A percentile compares a stretch with the other conserved stretches of the same genome.
These are phyloP conservation scores for Cercospora sesami DNA, from an alignment of 2,329 filamentous ascomycete species.

Conservation along the genomic window DNA sequence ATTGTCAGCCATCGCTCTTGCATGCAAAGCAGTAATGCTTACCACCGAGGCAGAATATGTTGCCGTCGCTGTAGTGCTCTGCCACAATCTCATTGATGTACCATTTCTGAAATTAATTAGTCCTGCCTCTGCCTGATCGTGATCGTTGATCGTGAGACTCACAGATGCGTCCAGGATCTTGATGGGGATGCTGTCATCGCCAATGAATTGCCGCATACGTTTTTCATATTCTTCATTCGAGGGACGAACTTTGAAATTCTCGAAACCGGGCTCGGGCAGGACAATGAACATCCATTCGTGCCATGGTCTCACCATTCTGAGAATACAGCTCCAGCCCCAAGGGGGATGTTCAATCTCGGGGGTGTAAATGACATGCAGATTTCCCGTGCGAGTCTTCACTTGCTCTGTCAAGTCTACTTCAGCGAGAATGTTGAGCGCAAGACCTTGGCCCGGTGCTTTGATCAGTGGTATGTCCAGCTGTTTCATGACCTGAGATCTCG, in stretches of 20 bases:
- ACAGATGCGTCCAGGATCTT: constrained; percentile 54
- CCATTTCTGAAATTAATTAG: constrained; percentile 48
- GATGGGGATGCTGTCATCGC: constrained; percentile 53
- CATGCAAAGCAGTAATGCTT: constrained; percentile 50
- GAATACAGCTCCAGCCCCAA: constrained; percentile 54
- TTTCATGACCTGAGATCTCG: constrained; percentile 48
- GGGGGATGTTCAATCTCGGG: constrained; percentile 52
- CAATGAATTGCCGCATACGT: constrained; percentile 54
- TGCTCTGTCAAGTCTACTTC: constrained; percentile 54
- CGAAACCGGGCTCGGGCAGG: constrained; percentile 46
- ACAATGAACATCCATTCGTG: constrained; percentile 57
- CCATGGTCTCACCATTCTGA: constrained; percentile 65
- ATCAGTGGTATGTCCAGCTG: constrained; percentile 52
- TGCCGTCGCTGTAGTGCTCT: constrained; percentile 54
- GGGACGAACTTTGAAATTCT: constrained; percentile 43
- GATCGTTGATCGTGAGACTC: neutral
- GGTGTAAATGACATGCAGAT: constrained; percentile 62
- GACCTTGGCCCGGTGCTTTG: constrained; percentile 46
- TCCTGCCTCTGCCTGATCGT: neutral
- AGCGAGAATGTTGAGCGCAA: constrained; percentile 54
- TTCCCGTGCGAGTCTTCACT: constrained; percentile 54
- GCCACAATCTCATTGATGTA: constrained; percentile 63
- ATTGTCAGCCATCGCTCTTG: constrained; percentile 58
- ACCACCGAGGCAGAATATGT: constrained; percentile 57
- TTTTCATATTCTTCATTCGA: constrained; percentile 50